Percentiles rank a stretch among this genome's conserved stretches.
Evolutionary conservation across 2,329 filamentous ascomycete genomes (phyloP).

Genomic region (Colletotrichum kahawae): DNA sequence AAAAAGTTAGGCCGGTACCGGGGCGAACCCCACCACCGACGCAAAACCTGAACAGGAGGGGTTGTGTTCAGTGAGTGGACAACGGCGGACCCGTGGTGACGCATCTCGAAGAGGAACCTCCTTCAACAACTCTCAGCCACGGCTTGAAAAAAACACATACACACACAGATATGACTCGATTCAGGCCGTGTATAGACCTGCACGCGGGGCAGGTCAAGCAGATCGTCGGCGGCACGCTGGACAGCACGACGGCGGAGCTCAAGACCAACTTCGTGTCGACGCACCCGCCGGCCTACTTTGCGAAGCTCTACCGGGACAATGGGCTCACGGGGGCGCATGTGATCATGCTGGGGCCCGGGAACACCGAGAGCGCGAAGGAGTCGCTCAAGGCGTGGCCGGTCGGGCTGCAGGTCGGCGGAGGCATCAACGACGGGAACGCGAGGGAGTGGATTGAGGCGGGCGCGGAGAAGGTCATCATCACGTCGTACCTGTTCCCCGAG

Average conservation of each 20-base stretch:
- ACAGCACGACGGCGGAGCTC: slow-evolving; percentile 67
- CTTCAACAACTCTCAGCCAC: neutral
- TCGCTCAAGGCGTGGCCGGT: slow-evolving; percentile 80
- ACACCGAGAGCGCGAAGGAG: slow-evolving; percentile 79
- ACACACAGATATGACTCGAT: slow-evolving; percentile 76
- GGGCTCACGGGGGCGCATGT: slow-evolving; percentile 83
- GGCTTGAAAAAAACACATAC: neutral
- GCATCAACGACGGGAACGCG: slow-evolving; percentile 87
- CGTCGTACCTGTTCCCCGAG: slow-evolving; percentile 89
- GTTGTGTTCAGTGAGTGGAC: neutral
- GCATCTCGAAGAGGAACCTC: neutral
- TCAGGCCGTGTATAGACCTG: slow-evolving; percentile 95
- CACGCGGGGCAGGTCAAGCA: slow-evolving; percentile 98
- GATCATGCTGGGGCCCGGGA: slow-evolving; percentile 93
- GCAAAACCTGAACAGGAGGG: slow-evolving; percentile 18
- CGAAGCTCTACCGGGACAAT: slow-evolving; percentile 79
- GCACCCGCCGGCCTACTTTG: slow-evolving; percentile 82
- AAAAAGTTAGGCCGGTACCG: slow-evolving; percentile 14
- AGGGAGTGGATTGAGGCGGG: slow-evolving; percentile 84
- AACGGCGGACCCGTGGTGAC: neutral
- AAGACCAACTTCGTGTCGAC: slow-evolving; percentile 93
- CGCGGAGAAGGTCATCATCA: slow-evolving; percentile 95
- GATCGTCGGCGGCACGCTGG: slow-evolving; percentile 94
- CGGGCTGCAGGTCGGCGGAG: slow-evolving; percentile 89
- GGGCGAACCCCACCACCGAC: slow-evolving; percentile 17